Conservation (phyloP, 768 basidiomycete species). For the Amanita pallidorosea region DNA sequence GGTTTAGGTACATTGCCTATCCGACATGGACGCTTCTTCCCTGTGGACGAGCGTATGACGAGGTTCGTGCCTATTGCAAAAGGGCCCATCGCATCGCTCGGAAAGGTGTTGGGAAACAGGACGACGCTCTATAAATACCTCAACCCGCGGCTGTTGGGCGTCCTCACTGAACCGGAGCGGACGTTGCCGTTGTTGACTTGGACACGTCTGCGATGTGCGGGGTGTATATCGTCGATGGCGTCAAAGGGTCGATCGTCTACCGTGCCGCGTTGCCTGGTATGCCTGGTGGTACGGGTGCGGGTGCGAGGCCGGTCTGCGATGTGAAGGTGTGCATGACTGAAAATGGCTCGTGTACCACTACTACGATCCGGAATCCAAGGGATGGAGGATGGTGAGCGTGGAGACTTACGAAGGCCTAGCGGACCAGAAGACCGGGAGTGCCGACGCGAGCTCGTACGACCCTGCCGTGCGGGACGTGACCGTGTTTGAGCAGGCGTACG, state of each 20-base stretch:
- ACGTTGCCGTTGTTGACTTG: not conserved
- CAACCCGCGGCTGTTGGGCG: conserved; percentile 66
- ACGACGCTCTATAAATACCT: conserved; percentile 92
- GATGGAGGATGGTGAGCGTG: conserved; percentile 66
- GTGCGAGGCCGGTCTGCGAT: conserved; percentile 35
- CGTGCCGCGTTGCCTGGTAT: conserved; percentile 40
- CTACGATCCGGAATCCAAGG: conserved; percentile 59
- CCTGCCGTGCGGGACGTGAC: conserved; percentile 41
- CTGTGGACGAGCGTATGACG: conserved; percentile 46
- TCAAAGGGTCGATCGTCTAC: conserved; percentile 72
- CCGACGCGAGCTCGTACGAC: conserved; percentile 35
- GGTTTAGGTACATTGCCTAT: conserved; percentile 37
- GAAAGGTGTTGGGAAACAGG: conserved; percentile 79
- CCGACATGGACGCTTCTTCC: conserved; percentile 57
- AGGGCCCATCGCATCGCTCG: conserved; percentile 62
- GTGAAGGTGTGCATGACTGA: conserved; percentile 65
- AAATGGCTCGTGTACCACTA: conserved; percentile 94
- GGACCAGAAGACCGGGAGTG: conserved; percentile 60
- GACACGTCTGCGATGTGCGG: conserved; percentile 32
- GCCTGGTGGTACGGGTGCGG: conserved; percentile 9
- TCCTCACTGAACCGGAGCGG: conserved; percentile 36
- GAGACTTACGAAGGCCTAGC: conserved; percentile 81
- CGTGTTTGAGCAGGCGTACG: conserved; percentile 58
- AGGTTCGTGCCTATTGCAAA: conserved; percentile 32
- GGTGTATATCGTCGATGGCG: conserved; percentile 69